Evolutionary conservation across 2,329 filamentous ascomycete genomes (phyloP).

Genomic region (Colletotrichum somersetense): DNA sequence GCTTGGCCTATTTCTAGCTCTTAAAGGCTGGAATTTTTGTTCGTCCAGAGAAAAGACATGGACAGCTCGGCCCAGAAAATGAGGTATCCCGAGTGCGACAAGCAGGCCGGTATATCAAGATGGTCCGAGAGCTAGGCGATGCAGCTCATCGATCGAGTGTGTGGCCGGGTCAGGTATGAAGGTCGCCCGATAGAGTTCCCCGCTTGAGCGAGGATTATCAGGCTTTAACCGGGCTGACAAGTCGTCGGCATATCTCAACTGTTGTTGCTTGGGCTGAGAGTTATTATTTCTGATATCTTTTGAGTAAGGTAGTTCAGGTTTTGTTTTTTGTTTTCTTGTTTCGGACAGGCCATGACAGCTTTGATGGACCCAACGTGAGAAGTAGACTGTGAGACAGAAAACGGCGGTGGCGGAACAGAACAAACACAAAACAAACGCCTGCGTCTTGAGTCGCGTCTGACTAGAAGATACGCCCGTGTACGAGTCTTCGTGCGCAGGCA

Average conservation of each 20-base stretch:
- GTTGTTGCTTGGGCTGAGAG: too few relatives aligned
- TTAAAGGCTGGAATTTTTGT: neutral
- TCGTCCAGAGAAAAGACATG: neutral
- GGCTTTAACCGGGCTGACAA: neutral
- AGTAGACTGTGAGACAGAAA: constrained; percentile 20
- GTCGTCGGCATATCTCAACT: neutral
- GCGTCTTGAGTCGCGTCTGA: constrained; percentile 33
- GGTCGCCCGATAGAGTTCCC: neutral
- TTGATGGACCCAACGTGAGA: constrained; percentile 6
- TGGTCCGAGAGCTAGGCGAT: neutral
- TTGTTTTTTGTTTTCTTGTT: too few relatives aligned
- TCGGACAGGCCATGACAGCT: neutral
- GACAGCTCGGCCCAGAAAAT: neutral
- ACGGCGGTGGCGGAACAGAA: constrained; percentile 14
- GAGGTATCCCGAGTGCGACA: neutral
- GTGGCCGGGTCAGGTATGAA: too few relatives aligned
- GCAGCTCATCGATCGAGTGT: neutral
- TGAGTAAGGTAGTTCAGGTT: too few relatives aligned
- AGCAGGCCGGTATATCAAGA: neutral
- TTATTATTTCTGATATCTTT: too few relatives aligned
- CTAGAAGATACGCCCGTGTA: constrained; percentile 12
- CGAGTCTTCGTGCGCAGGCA: neutral
- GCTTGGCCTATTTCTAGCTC: neutral
- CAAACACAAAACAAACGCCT: constrained; percentile 34
- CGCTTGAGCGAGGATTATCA: neutral